phyloP scores from a whole-genome alignment of 2,329 filamentous ascomycete genomes.

The Fusarium nematophilum region DNA sequence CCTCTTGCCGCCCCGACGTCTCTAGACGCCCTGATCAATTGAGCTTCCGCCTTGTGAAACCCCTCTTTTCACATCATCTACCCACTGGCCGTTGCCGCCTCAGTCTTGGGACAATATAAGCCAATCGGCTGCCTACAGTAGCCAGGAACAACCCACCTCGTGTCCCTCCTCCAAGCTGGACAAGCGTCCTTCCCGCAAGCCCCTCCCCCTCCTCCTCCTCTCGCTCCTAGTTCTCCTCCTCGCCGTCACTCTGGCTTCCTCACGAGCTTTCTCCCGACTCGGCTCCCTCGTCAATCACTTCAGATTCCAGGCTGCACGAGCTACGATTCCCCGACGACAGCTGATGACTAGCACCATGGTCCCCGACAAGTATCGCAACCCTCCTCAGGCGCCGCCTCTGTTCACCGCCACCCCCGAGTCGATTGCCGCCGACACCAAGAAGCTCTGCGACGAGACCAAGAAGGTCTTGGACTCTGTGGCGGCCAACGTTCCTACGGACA shows the following conservation, averaged over 20 bases:
- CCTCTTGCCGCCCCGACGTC: constrained; percentile 19
- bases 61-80: constrained; percentile 36
- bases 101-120: constrained; percentile 9
- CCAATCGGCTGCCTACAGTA: constrained; percentile 37
- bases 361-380: constrained; percentile 74
- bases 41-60: constrained; percentile 15
- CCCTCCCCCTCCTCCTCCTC: constrained; percentile 53
- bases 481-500: constrained; percentile 64
- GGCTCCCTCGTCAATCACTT: constrained; percentile 68
- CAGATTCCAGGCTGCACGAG: constrained; percentile 51
- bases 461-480: constrained; percentile 75
- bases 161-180: constrained; percentile 43
- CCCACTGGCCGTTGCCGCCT: constrained; percentile 2
- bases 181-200: constrained; percentile 40
- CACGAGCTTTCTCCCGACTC: constrained; percentile 69
- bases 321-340: constrained; percentile 47
- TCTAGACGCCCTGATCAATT: constrained; percentile 22
- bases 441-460: constrained; percentile 72
- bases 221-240: constrained; percentile 68
- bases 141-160: constrained; percentile 17
- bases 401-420: constrained; percentile 80
- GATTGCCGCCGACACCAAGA: constrained; percentile 75
- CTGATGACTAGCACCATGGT: constrained; percentile 70
- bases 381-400: constrained; percentile 80
- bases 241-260: constrained; percentile 74